Base-by-base conservation (phyloP, 306 rosid species). In the Casuarina glauca region DNA sequence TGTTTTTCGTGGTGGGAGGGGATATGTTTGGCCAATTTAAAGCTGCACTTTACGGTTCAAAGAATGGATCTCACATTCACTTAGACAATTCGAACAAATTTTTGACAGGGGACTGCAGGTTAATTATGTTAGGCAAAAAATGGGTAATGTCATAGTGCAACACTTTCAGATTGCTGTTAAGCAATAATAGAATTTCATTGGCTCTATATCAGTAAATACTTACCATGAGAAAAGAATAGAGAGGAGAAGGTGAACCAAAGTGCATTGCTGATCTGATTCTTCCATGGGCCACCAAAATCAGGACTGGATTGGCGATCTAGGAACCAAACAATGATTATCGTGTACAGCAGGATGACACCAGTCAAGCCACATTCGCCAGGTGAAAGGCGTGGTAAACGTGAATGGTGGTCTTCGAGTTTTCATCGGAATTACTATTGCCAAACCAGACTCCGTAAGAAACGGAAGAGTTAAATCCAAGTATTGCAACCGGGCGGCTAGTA, bases 191-290 rank as follows among this genome's bases (percentile, higher is more conserved):
- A 26, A 26, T 26, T 26, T 26, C 32, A 26, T 26, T 26, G 32
- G 32, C 32, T 26, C 32, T 26, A 26, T 26, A 26, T 26, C 32
- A 26, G 0, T 26, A 26, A 1, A 36, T 71, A 80, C 95, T 88
- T 74, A 90, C 97, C 83, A 2, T 92, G 93, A 64, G 92, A 85
- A 82, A 86, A 90, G 92, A 92, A 92, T 57, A 92, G 80, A 48
- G 93, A 86, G 57, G 91, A 88, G 87, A 88, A 86, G 66, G 89
- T 86, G 75, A 92, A 92, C 89, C 83, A 88, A 76, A 84, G 55
- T 43, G 93, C 76, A 51, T 84, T 88, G 87, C 88, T 74, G 9
- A 92, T 69, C 78, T 92, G 95, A 53, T 75, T 78, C 71, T 75
- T 86, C 90, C 76, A 79, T 12, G 77, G 55, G 73, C 94, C 97